Evolutionary conservation across 768 basidiomycete species (phyloP).

Genomic region (Amanita fuliginea): DNA sequence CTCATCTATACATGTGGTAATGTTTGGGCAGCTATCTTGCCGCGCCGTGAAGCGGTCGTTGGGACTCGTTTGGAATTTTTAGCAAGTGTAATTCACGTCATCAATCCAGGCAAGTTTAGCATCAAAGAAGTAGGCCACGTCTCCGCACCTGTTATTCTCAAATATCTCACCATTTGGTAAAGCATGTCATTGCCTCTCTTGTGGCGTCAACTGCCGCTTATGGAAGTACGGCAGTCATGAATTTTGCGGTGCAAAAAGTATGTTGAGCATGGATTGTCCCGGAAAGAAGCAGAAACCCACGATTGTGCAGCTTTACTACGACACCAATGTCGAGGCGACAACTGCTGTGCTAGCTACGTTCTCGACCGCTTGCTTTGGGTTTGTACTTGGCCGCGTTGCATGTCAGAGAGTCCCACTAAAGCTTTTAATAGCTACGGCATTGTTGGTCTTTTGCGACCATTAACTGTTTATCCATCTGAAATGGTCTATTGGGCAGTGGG

Average conservation of each 20-base stretch:
- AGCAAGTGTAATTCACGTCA: conserved; percentile 28
- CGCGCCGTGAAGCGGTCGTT: conserved; percentile 27
- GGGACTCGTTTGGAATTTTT: conserved; percentile 32
- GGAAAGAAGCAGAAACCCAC: background rate
- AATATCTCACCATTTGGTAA: background rate
- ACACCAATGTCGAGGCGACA: conserved; percentile 40
- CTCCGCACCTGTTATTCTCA: background rate
- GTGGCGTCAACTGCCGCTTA: conserved; percentile 45
- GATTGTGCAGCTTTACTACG: conserved; percentile 41
- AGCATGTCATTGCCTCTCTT: conserved; percentile 50
- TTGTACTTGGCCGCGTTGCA: conserved; percentile 5
- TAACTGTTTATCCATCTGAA: conserved; percentile 51
- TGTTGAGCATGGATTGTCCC: background rate
- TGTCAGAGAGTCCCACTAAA: background rate
- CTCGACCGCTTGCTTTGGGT: conserved; percentile 56
- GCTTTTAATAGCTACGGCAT: conserved; percentile 37
- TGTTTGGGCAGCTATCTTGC: conserved; percentile 38
- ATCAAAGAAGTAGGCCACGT: conserved; percentile 40
- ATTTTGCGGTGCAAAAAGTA: conserved; percentile 53
- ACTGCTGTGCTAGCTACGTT: conserved; percentile 53
- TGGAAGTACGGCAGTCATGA: conserved; percentile 42
- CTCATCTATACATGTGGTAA: conserved; percentile 40
- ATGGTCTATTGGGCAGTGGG: conserved; percentile 51
- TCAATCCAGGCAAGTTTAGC: conserved; percentile 48
- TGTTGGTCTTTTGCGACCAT: conserved; percentile 45